These are phyloP conservation scores for Ustilago esculenta DNA, from an alignment of 1,284 basidiomycete species.

Conservation along the genomic window DNA sequence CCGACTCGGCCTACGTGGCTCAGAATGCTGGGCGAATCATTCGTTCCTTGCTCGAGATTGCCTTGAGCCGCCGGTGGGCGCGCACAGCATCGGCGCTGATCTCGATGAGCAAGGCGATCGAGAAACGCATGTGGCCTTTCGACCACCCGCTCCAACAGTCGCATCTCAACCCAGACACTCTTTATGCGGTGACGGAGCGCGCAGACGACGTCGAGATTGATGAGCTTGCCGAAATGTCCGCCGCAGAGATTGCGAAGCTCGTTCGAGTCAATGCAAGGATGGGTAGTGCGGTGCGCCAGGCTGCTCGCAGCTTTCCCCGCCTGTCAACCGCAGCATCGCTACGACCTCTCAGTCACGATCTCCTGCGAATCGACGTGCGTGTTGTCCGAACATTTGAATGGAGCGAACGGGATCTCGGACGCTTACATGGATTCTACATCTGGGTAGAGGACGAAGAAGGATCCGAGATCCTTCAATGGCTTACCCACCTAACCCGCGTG, in stretches of 20 bases:
- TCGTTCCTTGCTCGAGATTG: constrained; percentile 91
- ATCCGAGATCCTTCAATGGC: constrained; percentile 82
- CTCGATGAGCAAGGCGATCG: constrained; percentile 82
- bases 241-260: constrained; percentile 81
- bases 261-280: constrained; percentile 88
- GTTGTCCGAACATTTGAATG: constrained; percentile 82
- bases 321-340: constrained; percentile 77
- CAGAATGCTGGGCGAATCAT: constrained; percentile 92
- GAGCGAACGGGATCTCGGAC: constrained; percentile 80
- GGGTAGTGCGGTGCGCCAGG: constrained; percentile 80
- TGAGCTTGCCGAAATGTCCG: constrained; percentile 79
- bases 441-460: constrained; percentile 92
- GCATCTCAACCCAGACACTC: constrained; percentile 75
- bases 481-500: constrained; percentile 59
- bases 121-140: constrained; percentile 89
- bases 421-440: constrained; percentile 88
- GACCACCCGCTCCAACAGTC: constrained; percentile 81
- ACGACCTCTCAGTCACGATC: constrained; percentile 78
- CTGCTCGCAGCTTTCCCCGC: constrained; percentile 86
- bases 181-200: constrained; percentile 82
- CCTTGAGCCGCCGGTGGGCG: constrained; percentile 90
- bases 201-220: constrained; percentile 83
- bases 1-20: constrained; percentile 85
- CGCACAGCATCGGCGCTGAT: constrained; percentile 82
- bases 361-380: constrained; percentile 80